Evolutionary conservation across 2,329 filamentous ascomycete genomes (phyloP).

Genomic region (Ophiosphaerella herpotricha): DNA sequence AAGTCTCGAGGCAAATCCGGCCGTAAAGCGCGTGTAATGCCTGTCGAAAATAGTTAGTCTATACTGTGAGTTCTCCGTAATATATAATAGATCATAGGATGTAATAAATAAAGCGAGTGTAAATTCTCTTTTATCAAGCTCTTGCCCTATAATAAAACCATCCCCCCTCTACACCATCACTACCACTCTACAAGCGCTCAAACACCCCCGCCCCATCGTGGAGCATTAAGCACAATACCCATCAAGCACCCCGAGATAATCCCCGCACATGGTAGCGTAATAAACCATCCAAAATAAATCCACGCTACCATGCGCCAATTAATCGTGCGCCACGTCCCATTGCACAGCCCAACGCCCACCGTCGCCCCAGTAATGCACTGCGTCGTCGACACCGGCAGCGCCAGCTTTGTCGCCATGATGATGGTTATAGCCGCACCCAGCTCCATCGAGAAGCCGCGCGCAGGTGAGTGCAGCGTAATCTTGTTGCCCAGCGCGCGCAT

Average conservation of each 20-base stretch:
- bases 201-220: constrained; percentile 41
- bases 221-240: constrained; percentile 66
- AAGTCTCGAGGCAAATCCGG: too few relatives aligned
- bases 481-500: constrained; percentile 67
- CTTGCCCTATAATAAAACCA: too few relatives aligned
- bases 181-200: constrained; percentile 1
- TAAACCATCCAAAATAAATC: constrained; percentile 52
- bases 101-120: too few relatives aligned
- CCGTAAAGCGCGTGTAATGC: too few relatives aligned
- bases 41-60: too few relatives aligned
- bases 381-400: constrained; percentile 60
- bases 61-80: too few relatives aligned
- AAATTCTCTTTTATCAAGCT: too few relatives aligned
- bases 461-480: constrained; percentile 66
- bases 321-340: constrained; percentile 45
- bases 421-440: constrained; percentile 62
- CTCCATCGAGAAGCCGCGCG: constrained; percentile 54
- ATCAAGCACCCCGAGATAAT: constrained; percentile 63
- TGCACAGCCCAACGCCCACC: constrained; percentile 40
- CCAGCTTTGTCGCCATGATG: constrained; percentile 65
- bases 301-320: constrained; percentile 50
- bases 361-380: constrained; percentile 56
- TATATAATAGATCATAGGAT: too few relatives aligned
- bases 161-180: too few relatives aligned
- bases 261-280: constrained; percentile 51